Conservation (phyloP, 148 eudicot species). For the Rhododendron ovatum region DNA sequence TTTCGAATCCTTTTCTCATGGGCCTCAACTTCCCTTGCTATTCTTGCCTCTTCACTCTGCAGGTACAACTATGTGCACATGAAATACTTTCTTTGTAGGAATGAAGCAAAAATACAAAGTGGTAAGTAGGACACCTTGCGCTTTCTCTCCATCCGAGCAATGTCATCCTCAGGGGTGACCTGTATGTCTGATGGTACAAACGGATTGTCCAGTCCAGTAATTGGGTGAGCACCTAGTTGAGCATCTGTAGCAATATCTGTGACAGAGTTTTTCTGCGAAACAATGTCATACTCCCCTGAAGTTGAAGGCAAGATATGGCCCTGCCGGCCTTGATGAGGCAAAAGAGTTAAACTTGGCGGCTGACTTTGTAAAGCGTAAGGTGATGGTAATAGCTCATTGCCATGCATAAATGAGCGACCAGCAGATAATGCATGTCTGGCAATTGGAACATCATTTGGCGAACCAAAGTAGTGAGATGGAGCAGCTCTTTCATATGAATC, state of each 20-base stretch:
- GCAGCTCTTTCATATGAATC: slow-evolving; percentile 65
- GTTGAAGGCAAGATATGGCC: slow-evolving; percentile 48
- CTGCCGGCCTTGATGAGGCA: slow-evolving; percentile 59
- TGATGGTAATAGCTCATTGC: slow-evolving; percentile 53
- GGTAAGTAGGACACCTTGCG: slow-evolving; percentile 52
- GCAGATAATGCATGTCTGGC: slow-evolving; percentile 41
- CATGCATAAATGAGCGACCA: slow-evolving; percentile 47
- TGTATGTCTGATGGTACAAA: slow-evolving; percentile 45
- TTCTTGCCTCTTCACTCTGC: slow-evolving; percentile 80
- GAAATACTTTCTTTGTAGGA: neutral
- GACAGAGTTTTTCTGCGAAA: slow-evolving; percentile 30
- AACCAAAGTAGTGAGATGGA: slow-evolving; percentile 58
- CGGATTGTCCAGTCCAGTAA: slow-evolving; percentile 41
- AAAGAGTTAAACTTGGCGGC: slow-evolving; percentile 44
- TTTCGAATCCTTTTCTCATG: slow-evolving; percentile 86
- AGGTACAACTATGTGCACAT: neutral
- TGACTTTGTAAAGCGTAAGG: slow-evolving; percentile 49
- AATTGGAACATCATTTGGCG: slow-evolving; percentile 48
- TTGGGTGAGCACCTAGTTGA: slow-evolving; percentile 46
- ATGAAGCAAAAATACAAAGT: neutral
- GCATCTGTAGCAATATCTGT: slow-evolving; percentile 38
- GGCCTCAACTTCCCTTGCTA: slow-evolving; percentile 78
- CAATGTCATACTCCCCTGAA: slow-evolving; percentile 45
- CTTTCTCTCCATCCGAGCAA: slow-evolving; percentile 58
- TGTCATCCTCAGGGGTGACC: slow-evolving; percentile 54